These are phyloP conservation scores for Trichoderma pleuroti DNA, from an alignment of 2,329 filamentous ascomycete species.

Conservation along the genomic window DNA sequence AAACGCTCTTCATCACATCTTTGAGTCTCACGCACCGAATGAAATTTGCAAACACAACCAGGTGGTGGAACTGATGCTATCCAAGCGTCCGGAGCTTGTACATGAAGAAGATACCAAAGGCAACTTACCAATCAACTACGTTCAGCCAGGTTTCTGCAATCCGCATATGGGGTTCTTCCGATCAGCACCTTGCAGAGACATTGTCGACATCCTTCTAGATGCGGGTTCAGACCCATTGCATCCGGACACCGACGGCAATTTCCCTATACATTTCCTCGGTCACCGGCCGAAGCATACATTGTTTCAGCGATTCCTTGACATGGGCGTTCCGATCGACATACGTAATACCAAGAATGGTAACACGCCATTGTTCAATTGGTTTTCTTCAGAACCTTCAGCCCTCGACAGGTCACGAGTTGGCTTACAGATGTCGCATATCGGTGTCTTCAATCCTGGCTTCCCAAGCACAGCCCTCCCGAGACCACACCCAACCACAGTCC, in stretches of 20 bases:
- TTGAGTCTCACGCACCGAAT: neutral
- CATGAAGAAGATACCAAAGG: neutral
- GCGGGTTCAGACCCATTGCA: neutral
- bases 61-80: neutral
- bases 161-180: neutral
- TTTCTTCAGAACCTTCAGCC: neutral
- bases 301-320: neutral
- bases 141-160: neutral
- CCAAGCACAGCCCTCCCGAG: fast-evolving
- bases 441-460: neutral
- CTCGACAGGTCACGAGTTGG: neutral
- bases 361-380: neutral
- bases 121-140: neutral
- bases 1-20: conserved; percentile 26
- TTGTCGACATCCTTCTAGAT: neutral
- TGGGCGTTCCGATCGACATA: neutral
- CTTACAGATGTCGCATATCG: neutral
- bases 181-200: neutral
- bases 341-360: neutral
- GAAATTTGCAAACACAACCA: neutral
- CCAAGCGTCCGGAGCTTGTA: neutral
- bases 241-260: neutral
- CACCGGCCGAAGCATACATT: neutral
- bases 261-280: neutral
- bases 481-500: neutral